Conservation (phyloP, 2,329 filamentous ascomycete genomes). For the Ophiostoma quercus region DNA sequence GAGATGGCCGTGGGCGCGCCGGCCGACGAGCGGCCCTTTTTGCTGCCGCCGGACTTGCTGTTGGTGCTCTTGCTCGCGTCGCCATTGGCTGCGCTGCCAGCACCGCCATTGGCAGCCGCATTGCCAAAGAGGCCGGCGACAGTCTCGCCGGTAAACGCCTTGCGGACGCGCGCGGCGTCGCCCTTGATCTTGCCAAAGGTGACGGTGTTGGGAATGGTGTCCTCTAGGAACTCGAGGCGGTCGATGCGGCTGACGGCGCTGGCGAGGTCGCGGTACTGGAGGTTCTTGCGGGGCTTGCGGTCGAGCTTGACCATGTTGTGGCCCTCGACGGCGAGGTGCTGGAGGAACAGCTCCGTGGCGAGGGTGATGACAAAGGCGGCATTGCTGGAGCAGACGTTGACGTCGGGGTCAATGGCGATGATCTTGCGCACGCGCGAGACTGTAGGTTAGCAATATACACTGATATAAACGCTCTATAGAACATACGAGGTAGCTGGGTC, state of each 20-base stretch:
- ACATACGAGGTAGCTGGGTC: slow-evolving; percentile 75
- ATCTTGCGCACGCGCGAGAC: slow-evolving; percentile 96
- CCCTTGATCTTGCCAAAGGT: slow-evolving; percentile 76
- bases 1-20: slow-evolving; percentile 24
- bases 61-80: background rate
- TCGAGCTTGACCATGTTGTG: slow-evolving; percentile 87
- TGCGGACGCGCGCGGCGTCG: slow-evolving; percentile 37
- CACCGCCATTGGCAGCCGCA: background rate
- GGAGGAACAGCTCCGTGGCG: slow-evolving; percentile 93
- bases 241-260: slow-evolving; percentile 82
- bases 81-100: background rate
- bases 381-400: slow-evolving; percentile 82
- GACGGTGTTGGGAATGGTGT: slow-evolving; percentile 81
- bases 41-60: slow-evolving; percentile 4
- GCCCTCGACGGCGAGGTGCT: slow-evolving; percentile 78
- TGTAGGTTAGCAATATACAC: slow-evolving; percentile 36
- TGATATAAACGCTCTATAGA: background rate
- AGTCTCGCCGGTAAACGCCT: slow-evolving; percentile 2
- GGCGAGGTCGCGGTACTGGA: slow-evolving; percentile 92
- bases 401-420: slow-evolving; percentile 79
- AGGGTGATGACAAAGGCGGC: slow-evolving; percentile 90
- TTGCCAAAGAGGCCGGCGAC: slow-evolving; percentile 10
- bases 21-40: slow-evolving; percentile 19
- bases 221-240: slow-evolving; percentile 89
- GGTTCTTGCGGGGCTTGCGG: slow-evolving; percentile 83